Base-by-base conservation (phyloP, 2,329 filamentous ascomycete genomes). In the Teratosphaeria epicoccoides region DNA sequence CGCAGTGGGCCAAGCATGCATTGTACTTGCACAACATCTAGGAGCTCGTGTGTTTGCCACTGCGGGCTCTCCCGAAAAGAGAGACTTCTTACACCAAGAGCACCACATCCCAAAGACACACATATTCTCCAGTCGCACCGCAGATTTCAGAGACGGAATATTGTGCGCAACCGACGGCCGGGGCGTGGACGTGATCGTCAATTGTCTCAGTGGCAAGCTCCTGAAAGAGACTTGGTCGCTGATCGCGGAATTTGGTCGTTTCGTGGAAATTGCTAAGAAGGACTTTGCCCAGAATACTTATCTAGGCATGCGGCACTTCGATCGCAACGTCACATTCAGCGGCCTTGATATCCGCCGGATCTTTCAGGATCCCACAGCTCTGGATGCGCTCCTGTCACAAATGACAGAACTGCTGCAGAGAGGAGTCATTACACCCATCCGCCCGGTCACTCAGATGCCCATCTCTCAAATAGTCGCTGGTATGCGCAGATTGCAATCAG, bases 161-260 rank as follows among this genome's bases (percentile, higher is more conserved):
- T 44, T 53, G 54, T 58, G 11, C n/a, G 53, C 33, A 53, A 70
- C 68, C 0, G 46, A 57, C 10, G 59, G 56, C 14, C 46, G 44
- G 6, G 69, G 69, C n/a, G 61, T 70, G 9, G 66, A 71, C 53
- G 63, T 71, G 4, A 55, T 68, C 4, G 53, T 70, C 49, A 70
- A 66, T 54, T 61, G 56, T 2, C 50, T 62, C 12, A 46, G 57
- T 2, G 67, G 68, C 1, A 55, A 63, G 17, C 37, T 57, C 2
- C 57, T 69, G 4, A 50, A 57, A 12, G 47, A 55, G 24, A 57
- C 58, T 2, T 67, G 61, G 63, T 48, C 59, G 4, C 57, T 54
- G 47, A 43, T 67, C 9, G 66, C 67, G 2, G 50, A 56, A 2
- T 65, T 63, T 28, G 68, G 68, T 2, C 57, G 59, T 12, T 60